A percentile compares a stretch with the other conserved stretches of the same genome.
These are phyloP conservation scores for Lentinula lateritia DNA, from an alignment of 768 basidiomycete genomes.

Conservation along the genomic window DNA sequence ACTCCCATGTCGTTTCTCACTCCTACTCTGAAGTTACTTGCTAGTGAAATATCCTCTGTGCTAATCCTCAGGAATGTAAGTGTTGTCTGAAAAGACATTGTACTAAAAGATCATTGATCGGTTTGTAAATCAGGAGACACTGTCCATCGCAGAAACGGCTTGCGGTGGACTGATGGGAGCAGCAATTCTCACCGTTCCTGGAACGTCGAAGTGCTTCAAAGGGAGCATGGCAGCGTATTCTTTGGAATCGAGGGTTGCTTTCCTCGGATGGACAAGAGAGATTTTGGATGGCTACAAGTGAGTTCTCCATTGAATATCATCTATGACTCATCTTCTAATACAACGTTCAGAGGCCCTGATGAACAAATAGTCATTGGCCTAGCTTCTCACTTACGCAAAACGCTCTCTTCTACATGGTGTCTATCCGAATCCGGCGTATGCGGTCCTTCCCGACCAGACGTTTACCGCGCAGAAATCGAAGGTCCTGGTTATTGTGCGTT, in stretches of 20 bases:
- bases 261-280: slow-evolving; percentile 1
- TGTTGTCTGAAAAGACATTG: background rate
- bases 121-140: background rate
- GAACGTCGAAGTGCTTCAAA: background rate
- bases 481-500: background rate
- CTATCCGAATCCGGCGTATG: background rate
- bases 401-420: slow-evolving; percentile 2
- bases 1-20: slow-evolving; percentile 2
- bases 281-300: background rate
- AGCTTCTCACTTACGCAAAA: background rate
- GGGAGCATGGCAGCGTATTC: slow-evolving; percentile 2
- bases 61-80: background rate
- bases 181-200: background rate
- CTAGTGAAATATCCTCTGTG: background rate
- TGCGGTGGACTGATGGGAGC: slow-evolving; percentile 1
- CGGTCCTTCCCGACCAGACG: background rate
- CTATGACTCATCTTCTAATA: background rate
- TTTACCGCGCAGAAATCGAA: background rate
- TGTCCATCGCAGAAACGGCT: background rate
- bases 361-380: background rate
- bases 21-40: background rate
- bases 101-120: background rate
- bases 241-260: background rate
- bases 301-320: background rate
- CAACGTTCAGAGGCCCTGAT: background rate